Evolutionary conservation across 192 early-diverging fungal genomes (phyloP).

Genomic region (Mortierella alpina): DNA sequence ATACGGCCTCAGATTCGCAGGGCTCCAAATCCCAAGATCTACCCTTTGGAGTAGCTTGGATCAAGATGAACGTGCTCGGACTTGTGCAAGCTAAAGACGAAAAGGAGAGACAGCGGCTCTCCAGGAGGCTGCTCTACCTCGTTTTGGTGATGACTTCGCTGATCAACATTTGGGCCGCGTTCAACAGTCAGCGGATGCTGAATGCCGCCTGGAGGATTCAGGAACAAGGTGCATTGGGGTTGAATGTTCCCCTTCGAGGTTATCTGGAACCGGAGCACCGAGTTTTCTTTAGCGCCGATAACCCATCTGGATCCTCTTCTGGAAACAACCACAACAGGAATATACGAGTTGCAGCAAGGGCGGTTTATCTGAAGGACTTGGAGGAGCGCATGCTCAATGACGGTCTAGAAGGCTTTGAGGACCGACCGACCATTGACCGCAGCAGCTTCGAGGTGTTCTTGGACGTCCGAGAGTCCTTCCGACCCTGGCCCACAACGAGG

Average conservation of each 20-base stretch:
- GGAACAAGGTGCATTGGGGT: not conserved
- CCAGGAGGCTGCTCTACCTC: conserved; percentile 21
- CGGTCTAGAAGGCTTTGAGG: conserved; percentile 43
- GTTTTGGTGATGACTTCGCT: conserved; percentile 38
- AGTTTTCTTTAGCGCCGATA: not conserved
- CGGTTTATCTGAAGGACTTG: conserved; percentile 62
- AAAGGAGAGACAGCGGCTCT: conserved; percentile 4
- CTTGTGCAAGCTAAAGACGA: conserved; percentile 13
- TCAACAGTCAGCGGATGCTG: conserved; percentile 41
- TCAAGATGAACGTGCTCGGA: conserved; percentile 2
- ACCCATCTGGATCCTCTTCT: not conserved
- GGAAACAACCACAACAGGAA: conserved; percentile 6
- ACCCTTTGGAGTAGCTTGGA: not conserved
- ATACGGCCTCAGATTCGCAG: not conserved
- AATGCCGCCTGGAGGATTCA: conserved; percentile 23
- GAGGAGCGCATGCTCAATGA: conserved; percentile 55
- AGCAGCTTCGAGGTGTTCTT: conserved; percentile 52
- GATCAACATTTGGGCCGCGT: conserved; percentile 48
- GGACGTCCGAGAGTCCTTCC: conserved; percentile 37
- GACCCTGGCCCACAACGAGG: conserved; percentile 8
- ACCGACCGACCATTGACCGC: conserved; percentile 19
- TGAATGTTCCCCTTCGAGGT: conserved; percentile 10
- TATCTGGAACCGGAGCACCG: conserved; percentile 23
- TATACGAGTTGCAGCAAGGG: conserved; percentile 40
- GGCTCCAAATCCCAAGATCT: not conserved